Base-by-base conservation (phyloP, 257 asterid species). In the Nicotiana benthamiana region DNA sequence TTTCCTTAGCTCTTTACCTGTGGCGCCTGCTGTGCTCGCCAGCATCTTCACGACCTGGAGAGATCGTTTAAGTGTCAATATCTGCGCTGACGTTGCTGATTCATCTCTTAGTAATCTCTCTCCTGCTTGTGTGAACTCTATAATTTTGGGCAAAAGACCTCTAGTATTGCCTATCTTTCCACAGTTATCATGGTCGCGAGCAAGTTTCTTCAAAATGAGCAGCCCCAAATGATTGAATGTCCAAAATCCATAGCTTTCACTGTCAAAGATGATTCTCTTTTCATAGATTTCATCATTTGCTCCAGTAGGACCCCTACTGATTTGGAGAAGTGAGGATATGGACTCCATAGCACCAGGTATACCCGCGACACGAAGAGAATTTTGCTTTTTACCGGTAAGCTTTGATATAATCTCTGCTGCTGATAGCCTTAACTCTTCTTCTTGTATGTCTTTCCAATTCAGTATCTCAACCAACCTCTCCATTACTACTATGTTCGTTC, bases 291-390 rank as follows among this genome's bases (percentile, higher is more conserved):
- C 96, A 53, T 94, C 95, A 28, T 90, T 86, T 5, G 90, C 93
- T 10, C 90, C 92, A 10, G 34, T 81, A 2, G 84, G 84, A n/a
- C 79, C 75, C 74, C 97, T 79, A 86, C 94, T 82, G 60, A 87
- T 82, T 53, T 90, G 95, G 20, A 96, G 87, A 75, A 96, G 78
- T 16, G 92, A 88, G 4, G 99, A 90, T n/a, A 91, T 92, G 0
- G 99, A 96, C 78, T 96, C 99, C 87, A 96, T 85, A 1, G 94
- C 89, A 0, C 97, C 99, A 0, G 98, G 87, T 5, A 96, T 91
- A 0, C 96, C 97, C 0, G 97, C 95, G 7, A 96, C 90, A 13
- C 98, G 87, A 28, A 87, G 85, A 4, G 96, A 88, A 53, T 90
- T 96, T 76, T 92, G 97, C 79, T 83, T 88, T 60, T 84, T 94